phyloP scores from a whole-genome alignment of 2,329 filamentous ascomycete genomes.

The Mycosphaerelloides madeirae region DNA sequence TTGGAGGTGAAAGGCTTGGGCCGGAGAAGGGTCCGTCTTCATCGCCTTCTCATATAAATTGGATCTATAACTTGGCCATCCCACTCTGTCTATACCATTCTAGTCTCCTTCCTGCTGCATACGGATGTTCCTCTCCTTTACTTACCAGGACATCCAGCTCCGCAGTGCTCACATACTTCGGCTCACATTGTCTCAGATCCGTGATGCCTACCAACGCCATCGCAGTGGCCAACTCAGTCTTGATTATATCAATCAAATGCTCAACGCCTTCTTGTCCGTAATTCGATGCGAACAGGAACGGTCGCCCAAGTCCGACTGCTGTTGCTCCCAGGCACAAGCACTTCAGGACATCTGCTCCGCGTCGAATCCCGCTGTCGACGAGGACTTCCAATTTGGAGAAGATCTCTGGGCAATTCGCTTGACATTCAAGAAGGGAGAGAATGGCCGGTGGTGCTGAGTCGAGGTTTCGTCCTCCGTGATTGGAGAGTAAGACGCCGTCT shows the following conservation, averaged over 20 bases:
- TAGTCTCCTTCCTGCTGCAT: slow-evolving; percentile 21
- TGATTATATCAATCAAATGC: slow-evolving; percentile 44
- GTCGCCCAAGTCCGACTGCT: slow-evolving; percentile 58
- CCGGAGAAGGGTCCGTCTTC: not conserved
- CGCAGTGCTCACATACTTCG: slow-evolving; percentile 52
- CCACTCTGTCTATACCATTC: not conserved
- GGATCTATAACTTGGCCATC: slow-evolving; percentile 2
- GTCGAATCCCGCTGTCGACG: slow-evolving; percentile 60
- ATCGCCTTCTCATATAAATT: not conserved
- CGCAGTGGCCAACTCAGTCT: slow-evolving; percentile 55
- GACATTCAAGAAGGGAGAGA: slow-evolving; percentile 59
- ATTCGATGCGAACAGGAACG: slow-evolving; percentile 55
- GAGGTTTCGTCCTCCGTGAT: slow-evolving; percentile 51
- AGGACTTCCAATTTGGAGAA: slow-evolving; percentile 58
- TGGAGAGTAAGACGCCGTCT: slow-evolving; percentile 46
- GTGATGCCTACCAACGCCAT: slow-evolving; percentile 63
- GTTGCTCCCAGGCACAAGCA: slow-evolving; percentile 61
- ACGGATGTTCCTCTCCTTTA: slow-evolving; percentile 21
- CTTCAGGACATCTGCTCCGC: slow-evolving; percentile 64
- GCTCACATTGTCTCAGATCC: slow-evolving; percentile 54
- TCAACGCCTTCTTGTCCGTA: slow-evolving; percentile 54
- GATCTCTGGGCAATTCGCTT: slow-evolving; percentile 56
- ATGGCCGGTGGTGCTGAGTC: slow-evolving; percentile 49
- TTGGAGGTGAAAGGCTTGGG: not conserved
- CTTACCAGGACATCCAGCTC: slow-evolving; percentile 49